Evolutionary conservation across 1,139 yeast species (phyloP).

Genomic region (Magnusiomyces clavatus): DNA sequence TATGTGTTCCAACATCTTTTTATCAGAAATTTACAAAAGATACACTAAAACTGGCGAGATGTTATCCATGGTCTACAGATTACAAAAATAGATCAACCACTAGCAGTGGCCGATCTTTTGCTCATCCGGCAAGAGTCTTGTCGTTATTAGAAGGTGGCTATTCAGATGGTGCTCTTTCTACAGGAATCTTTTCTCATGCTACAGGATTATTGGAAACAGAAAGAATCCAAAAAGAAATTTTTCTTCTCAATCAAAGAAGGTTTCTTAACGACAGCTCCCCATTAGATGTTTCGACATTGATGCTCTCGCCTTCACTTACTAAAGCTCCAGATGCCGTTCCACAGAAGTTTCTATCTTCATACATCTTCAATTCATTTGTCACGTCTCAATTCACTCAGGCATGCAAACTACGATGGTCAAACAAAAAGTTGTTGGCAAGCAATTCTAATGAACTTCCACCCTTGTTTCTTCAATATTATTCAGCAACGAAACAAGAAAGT

Average conservation of each 20-base stretch:
- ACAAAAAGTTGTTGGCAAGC: no score
- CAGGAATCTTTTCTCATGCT: conserved; percentile 75
- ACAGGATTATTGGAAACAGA: conserved; percentile 39
- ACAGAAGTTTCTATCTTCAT: not conserved
- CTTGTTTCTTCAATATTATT: no score
- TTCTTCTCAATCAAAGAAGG: not conserved
- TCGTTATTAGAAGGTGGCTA: conserved; percentile 84
- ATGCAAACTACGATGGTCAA: conserved; percentile 55
- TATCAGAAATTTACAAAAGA: conserved; percentile 69
- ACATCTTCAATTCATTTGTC: conserved; percentile 38
- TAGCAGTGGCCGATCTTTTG: no score
- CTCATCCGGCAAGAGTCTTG: conserved; percentile 46
- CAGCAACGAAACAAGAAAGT: no score
- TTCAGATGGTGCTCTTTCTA: conserved; percentile 72
- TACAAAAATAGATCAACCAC: not conserved
- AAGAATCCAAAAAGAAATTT: conserved; percentile 2
- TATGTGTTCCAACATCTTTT: conserved; percentile 76
- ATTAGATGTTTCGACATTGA: conserved; percentile 2
- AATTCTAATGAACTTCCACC: no score
- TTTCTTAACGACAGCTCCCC: conserved; percentile 5
- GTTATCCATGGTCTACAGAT: conserved; percentile 35
- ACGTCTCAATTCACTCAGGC: conserved; percentile 64
- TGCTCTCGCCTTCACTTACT: conserved; percentile 3
- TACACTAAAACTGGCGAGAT: conserved; percentile 54
- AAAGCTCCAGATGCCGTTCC: not conserved